Evolutionary conservation across 1,139 yeast species (phyloP).

Genomic region (Insectozyma bohioensis): DNA sequence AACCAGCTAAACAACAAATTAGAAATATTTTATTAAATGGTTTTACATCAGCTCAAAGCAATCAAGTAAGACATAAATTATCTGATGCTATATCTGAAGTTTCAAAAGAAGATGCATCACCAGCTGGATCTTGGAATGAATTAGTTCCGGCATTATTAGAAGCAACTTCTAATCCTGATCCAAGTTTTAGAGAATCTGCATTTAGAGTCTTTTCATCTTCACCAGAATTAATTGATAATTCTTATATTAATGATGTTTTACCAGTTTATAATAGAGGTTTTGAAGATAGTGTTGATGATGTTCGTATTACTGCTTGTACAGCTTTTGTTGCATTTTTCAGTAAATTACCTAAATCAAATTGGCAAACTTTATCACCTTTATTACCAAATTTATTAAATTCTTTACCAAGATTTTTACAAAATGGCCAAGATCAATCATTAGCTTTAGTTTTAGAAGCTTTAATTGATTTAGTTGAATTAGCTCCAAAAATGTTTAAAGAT

Average conservation of each 20-base stretch:
- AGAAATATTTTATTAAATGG: conserved; percentile 71
- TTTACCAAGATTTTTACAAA: conserved; percentile 77
- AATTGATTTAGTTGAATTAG: conserved; percentile 87
- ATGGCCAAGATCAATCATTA: conserved; percentile 76
- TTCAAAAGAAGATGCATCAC: conserved; percentile 62
- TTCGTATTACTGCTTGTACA: conserved; percentile 86
- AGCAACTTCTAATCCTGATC: conserved; percentile 61
- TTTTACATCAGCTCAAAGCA: conserved; percentile 60
- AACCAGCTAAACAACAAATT: conserved; percentile 60
- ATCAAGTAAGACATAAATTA: conserved; percentile 81
- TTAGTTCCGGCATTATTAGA: conserved; percentile 72
- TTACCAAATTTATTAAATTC: conserved; percentile 84
- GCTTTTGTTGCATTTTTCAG: conserved; percentile 92
- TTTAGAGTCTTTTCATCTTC: conserved; percentile 85
- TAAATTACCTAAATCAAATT: conserved; percentile 70
- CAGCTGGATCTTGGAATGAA: conserved; percentile 69
- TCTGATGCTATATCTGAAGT: conserved; percentile 95
- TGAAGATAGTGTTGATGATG: conserved; percentile 74
- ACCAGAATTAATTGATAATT: conserved; percentile 71
- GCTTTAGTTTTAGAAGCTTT: conserved; percentile 86
- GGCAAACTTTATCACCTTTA: conserved; percentile 75
- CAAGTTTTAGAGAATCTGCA: conserved; percentile 85
- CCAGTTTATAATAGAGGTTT: conserved; percentile 80
- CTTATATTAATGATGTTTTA: conserved; percentile 54
- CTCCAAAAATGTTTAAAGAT: conserved; percentile 90